Conservation (phyloP, 345 rosid genomes). For the Pistacia atlantica region DNA sequence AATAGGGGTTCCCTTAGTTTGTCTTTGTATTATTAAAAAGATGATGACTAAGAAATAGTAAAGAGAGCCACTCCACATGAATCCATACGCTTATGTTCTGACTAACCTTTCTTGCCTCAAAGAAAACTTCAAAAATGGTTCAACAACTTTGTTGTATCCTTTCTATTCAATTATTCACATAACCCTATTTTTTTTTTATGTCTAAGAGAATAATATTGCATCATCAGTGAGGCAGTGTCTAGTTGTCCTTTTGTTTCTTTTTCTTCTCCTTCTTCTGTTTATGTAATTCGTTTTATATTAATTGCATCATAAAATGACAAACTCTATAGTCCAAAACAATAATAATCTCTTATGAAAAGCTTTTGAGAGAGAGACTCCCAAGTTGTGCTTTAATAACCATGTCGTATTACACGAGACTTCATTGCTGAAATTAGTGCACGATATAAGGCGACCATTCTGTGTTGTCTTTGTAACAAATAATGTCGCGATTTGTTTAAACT, state of each 20-base stretch:
- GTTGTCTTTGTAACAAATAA: background rate
- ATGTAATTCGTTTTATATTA: background rate
- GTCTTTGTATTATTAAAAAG: background rate
- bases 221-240: background rate
- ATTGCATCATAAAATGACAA: background rate
- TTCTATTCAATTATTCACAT: background rate
- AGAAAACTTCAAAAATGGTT: background rate
- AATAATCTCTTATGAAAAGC: constrained; percentile 6
- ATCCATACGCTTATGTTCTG: background rate
- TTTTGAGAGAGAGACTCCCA: background rate
- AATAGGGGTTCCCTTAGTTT: background rate
- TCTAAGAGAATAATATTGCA: background rate
- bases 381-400: background rate
- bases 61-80: background rate
- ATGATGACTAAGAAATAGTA: background rate
- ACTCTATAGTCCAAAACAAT: background rate
- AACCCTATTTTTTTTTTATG: background rate
- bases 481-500: no score
- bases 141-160: constrained; percentile 13
- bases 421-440: constrained; percentile 7
- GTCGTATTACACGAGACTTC: background rate
- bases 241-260: background rate
- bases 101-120: background rate
- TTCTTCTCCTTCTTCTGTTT: background rate
- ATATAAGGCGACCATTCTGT: constrained; percentile 6